Evolutionary conservation across 1,284 basidiomycete genomes (phyloP), one percentile per base, ranked within the genome.

Genomic region (Cutaneotrichosporon sp.): DNA sequence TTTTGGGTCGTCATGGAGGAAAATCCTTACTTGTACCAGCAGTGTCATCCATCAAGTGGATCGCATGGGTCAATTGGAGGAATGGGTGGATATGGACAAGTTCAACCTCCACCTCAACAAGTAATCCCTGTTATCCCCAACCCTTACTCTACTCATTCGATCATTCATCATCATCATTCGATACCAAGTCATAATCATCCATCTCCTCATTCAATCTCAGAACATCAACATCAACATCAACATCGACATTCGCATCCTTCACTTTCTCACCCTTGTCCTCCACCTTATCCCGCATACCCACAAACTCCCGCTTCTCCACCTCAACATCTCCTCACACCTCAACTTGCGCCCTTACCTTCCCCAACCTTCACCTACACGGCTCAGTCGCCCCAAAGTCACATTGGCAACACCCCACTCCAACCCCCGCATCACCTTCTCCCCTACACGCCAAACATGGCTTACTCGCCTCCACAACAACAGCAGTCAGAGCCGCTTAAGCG

Each of bases 401-500:
- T 46, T 8, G 42, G 42, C 49, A 22, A 50, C 22, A 50, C 49
- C 26, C 26, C 49, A 18, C 11, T 50, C 14, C 49, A 50, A 7
- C 9, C 26, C 1, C 49, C 13, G 49, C 49, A 50, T 30, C 49
- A 50, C 49, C 22, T 30, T 13, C 22, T 26, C 49, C 9, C 52
- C 11, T 32, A 22, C 18, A n/a, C 52, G 13, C 32, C 52, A 18
- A 14, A 13, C 32, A 53, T 53, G 52, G 31, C 31, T 2, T 21
- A 26, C 11, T 57, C 56, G 7, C 21, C 38, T 11, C 38, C 56
- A 46, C 42, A 46, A 40, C 38, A 11, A n/a, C 42, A 46, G 40
- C 70, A 60, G 68, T 42, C 22, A 16, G 57, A 62, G 36, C 57
- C 56, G 7, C 42, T 63, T 32, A 61, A 64, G 58, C 58, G 59